Conservation (phyloP, 1,139 yeast species). For the Pichia inconspicua region DNA sequence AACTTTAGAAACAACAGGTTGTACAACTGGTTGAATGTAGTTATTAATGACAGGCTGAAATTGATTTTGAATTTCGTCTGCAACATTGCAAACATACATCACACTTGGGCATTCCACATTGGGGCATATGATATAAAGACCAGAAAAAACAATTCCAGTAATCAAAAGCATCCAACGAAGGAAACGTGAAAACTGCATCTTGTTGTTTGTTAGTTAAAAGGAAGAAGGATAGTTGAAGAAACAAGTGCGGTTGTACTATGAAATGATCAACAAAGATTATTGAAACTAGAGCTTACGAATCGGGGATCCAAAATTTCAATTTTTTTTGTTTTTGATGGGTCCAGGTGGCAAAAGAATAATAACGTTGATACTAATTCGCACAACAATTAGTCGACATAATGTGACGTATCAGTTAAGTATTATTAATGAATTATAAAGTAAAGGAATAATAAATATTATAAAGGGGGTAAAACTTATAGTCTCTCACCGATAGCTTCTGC, state of each 20-base stretch:
- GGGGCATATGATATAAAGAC: background rate
- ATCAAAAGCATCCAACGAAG: background rate
- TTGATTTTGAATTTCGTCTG: background rate
- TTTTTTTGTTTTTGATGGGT: background rate
- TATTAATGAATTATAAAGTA: background rate
- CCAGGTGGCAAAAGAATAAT: background rate
- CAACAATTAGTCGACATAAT: background rate
- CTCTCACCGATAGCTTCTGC: constrained; percentile 16
- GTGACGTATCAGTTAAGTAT: background rate
- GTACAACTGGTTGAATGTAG: background rate
- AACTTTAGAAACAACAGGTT: background rate
- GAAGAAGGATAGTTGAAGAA: background rate
- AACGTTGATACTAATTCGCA: background rate
- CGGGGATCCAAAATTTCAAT: background rate
- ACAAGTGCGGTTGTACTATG: background rate
- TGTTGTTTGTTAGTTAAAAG: background rate
- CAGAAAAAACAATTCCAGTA: background rate
- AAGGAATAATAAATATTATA: background rate
- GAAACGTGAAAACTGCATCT: background rate
- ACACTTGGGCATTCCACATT: background rate
- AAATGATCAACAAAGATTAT: background rate
- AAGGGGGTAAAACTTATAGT: background rate
- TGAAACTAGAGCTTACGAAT: background rate
- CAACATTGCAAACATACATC: background rate
- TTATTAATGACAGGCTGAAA: background rate